phyloP scores from a whole-genome alignment of 257 asterid species.

The Salvia rosmarinus region DNA sequence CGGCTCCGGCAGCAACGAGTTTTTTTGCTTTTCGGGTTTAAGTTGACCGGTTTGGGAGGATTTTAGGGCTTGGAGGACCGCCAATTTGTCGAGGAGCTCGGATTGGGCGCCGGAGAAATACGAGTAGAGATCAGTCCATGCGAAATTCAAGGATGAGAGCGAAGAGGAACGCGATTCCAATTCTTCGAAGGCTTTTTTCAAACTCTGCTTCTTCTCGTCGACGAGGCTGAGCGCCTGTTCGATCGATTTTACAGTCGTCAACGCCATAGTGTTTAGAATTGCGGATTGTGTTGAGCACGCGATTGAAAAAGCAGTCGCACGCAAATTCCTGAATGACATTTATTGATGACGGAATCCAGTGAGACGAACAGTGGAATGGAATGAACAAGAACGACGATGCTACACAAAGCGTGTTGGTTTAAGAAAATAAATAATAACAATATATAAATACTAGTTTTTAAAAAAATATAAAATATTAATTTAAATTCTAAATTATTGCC shows the following conservation, averaged over 20 bases:
- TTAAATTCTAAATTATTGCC: too few species aligned
- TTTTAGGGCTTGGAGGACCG: constrained; percentile 46
- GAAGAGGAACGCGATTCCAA: constrained; percentile 42
- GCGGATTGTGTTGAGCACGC: not conserved
- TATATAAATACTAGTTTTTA: too few species aligned
- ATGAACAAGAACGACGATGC: too few species aligned
- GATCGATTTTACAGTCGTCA: constrained; percentile 41
- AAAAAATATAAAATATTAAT: too few species aligned
- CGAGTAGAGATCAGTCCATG: constrained; percentile 57
- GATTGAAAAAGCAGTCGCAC: too few species aligned
- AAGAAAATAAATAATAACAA: not conserved
- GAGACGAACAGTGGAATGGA: too few species aligned
- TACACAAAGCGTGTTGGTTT: too few species aligned
- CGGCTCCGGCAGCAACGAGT: constrained; percentile 24
- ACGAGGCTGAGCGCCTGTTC: constrained; percentile 43
- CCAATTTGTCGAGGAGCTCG: constrained; percentile 44
- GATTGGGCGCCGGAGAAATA: constrained; percentile 52
- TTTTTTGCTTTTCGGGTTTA: constrained; percentile 26
- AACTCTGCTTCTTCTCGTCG: constrained; percentile 47
- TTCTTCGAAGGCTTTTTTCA: constrained; percentile 45
- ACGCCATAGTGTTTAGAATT: constrained; percentile 30
- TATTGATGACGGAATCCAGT: too few species aligned
- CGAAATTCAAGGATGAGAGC: constrained; percentile 36
- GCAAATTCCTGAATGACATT: too few species aligned
- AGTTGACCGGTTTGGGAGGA: constrained; percentile 27